Base-by-base conservation (phyloP, 192 early-diverging fungal species). In the Coemansia sp. region DNA sequence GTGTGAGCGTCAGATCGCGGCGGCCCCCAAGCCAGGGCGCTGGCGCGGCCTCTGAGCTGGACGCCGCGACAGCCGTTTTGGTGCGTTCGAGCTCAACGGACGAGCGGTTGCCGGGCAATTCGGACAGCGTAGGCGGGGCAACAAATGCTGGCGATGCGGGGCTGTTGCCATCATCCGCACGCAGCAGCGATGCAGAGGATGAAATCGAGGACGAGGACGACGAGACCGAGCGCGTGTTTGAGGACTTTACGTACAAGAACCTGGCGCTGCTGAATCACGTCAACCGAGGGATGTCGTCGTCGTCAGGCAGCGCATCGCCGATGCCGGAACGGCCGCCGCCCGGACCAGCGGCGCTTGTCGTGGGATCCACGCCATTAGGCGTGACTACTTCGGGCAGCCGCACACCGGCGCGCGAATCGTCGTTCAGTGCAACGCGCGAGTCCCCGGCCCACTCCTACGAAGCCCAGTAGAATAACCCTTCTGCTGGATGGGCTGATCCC, bases 241-340 rank as follows among this genome's bases (percentile, higher is more conserved):
- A 85, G 43, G 77, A 79, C 47, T 85, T 85, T 61, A 68, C 80
- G 23, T 85, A 83, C 64, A 85, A 85, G 55, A 85, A 85, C 61
- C 68, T 85, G 31, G 81, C 79, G 0, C 52, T 85, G 26, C 57
- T 85, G 39, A 83, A 78, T 58, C 75, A 85, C 29, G 83, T 85
- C 47, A 85, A 85, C 59, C 80, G 77, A 60, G 83, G 79, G 29
- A 73, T 82, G 12, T 80, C 80, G 44, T 78, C 78, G 52, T 78
- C 62, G 14, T 67, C 71, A 4, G 68, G 67, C 8, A 47, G 57
- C 22, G 50, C 50, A 10, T 64, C 60, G 34, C 64, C 69, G 5
- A 25, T 48, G 32, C 32, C 63, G 4, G 73, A 76, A 32, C 53
- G 40, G 2, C 49, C 64, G 15, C 39, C 51, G 17, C 39, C 50